Evolutionary conservation across 441 rosid species (phyloP).

Genomic region (Bocquillonia castaneifolia): DNA sequence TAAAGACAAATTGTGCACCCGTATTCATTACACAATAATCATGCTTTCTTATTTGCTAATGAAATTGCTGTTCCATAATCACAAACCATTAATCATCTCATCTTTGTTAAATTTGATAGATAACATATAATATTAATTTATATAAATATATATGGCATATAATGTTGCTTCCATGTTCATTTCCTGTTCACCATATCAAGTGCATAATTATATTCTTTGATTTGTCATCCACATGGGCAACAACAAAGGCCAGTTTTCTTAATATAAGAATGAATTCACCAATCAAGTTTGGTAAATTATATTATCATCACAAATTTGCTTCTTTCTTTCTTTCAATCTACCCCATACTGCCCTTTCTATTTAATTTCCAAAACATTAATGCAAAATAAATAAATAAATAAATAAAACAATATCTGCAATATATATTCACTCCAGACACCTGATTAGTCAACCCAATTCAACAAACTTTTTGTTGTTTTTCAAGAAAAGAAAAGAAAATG

Average conservation of each 20-base stretch:
- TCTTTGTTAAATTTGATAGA: slow-evolving; percentile 8
- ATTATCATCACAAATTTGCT: slow-evolving; percentile 4
- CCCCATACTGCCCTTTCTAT: background rate
- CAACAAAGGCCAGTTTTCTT: slow-evolving; percentile 18
- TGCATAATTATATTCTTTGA: slow-evolving; percentile 31
- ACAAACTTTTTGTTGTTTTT: background rate
- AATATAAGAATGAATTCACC: background rate
- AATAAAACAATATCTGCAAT: too few relatives aligned
- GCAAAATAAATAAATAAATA: too few relatives aligned
- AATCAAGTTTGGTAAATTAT: slow-evolving; percentile 18
- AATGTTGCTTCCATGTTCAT: slow-evolving; percentile 12
- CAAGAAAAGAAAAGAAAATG: background rate
- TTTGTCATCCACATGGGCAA: slow-evolving; percentile 30
- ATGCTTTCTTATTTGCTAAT: background rate
- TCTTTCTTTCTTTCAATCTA: background rate
- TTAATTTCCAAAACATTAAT: too few relatives aligned
- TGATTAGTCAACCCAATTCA: slow-evolving; percentile 12
- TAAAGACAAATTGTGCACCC: slow-evolving; percentile 24
- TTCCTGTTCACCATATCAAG: slow-evolving; percentile 32
- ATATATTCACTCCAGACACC: background rate
- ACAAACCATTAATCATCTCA: slow-evolving; percentile 18
- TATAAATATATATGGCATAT: background rate
- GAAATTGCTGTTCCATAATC: slow-evolving; percentile 26
- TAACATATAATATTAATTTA: too few relatives aligned
- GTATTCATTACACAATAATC: slow-evolving; percentile 10